Conservation (phyloP, 352 stramenopile genomes). For the Pythium vanterpoolii region DNA sequence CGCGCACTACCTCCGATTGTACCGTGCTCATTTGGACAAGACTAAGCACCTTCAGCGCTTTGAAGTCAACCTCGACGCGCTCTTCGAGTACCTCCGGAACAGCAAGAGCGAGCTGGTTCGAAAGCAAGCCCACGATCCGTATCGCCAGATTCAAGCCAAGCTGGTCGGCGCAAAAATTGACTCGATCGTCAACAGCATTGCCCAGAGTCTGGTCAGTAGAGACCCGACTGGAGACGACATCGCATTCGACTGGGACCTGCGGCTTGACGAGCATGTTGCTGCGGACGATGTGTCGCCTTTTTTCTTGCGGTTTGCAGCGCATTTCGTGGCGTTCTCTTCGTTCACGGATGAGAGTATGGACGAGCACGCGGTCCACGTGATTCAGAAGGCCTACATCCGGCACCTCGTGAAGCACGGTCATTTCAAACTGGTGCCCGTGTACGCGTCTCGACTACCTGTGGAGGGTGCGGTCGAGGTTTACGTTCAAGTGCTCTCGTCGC, state of each 20-base stretch:
- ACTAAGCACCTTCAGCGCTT: slow-evolving; percentile 78
- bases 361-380: slow-evolving; percentile 63
- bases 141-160: slow-evolving; percentile 77
- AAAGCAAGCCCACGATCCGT: slow-evolving; percentile 62
- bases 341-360: slow-evolving; percentile 72
- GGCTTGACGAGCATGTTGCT: slow-evolving; percentile 37
- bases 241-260: slow-evolving; percentile 70
- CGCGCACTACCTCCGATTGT: slow-evolving; percentile 54
- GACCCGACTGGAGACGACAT: slow-evolving; percentile 19
- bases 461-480: slow-evolving; percentile 66
- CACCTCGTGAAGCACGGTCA: slow-evolving; percentile 79
- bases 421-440: slow-evolving; percentile 72
- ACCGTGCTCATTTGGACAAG: slow-evolving; percentile 53
- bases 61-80: slow-evolving; percentile 51
- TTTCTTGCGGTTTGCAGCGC: slow-evolving; percentile 74
- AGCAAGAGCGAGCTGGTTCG: slow-evolving; percentile 64
- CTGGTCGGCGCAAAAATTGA: slow-evolving; percentile 74
- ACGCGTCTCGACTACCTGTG: slow-evolving; percentile 59
- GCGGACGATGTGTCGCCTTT: slow-evolving; percentile 45
- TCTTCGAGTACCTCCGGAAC: slow-evolving; percentile 77
- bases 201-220: slow-evolving; percentile 45
- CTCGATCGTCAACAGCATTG: slow-evolving; percentile 69
- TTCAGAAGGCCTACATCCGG: slow-evolving; percentile 80
- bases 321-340: slow-evolving; percentile 73
- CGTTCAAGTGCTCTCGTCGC: slow-evolving; percentile 57